phyloP scores from a whole-genome alignment of 225 moss, liverwort and hornwort species.

The Physcomitrellopsis africana region DNA sequence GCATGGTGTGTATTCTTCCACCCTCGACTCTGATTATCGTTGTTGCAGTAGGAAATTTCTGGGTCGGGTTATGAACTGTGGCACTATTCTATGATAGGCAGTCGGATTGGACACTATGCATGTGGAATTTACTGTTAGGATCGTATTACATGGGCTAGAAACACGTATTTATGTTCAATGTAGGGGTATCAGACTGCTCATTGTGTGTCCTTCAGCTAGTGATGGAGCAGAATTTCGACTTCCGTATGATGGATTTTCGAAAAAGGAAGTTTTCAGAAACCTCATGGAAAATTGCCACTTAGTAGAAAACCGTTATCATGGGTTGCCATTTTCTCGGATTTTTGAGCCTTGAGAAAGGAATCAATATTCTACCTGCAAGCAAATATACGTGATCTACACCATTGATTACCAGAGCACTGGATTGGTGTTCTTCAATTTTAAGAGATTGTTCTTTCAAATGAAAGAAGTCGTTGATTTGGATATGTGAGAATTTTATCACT shows the following conservation, averaged over 20 bases:
- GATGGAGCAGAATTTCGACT: background rate
- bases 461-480: background rate
- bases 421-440: background rate
- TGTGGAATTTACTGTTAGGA: background rate
- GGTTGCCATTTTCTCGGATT: background rate
- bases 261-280: background rate
- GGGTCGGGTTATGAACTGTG: background rate
- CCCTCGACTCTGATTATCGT: slow-evolving; percentile 18
- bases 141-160: background rate
- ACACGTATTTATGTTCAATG: background rate
- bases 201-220: background rate
- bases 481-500: background rate
- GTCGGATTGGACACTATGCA: background rate
- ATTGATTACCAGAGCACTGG: background rate
- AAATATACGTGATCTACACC: background rate
- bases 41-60: background rate
- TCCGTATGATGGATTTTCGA: background rate
- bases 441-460: background rate
- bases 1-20: slow-evolving; percentile 99
- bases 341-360: background rate
- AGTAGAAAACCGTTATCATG: background rate
- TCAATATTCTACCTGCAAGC: background rate
- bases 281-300: background rate
- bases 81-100: background rate
- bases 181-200: too few species aligned